Percentiles rank a stretch among this genome's conserved stretches.
Conservation (phyloP, 441 rosid species). For the Erodium texanum region DNA sequence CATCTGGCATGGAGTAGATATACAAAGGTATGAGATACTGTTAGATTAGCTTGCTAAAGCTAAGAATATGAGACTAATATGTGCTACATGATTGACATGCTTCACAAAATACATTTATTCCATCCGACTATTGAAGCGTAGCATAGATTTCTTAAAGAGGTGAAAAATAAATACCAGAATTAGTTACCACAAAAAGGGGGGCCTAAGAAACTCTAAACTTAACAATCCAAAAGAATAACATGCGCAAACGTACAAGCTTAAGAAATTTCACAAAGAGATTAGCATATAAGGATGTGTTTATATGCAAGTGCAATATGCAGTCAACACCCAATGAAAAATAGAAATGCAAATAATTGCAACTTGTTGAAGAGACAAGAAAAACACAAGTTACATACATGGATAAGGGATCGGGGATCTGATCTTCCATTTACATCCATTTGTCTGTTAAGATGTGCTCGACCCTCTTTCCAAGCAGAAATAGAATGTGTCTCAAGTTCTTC, state of each 20-base stretch:
- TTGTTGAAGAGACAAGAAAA: background rate
- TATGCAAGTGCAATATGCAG: background rate
- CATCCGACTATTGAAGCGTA: background rate
- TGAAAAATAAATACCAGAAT: background rate
- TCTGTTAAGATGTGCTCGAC: slow-evolving; percentile 35
- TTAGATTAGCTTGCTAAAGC: background rate
- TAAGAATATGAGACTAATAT: no score
- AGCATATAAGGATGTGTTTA: background rate
- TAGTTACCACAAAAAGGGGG: background rate
- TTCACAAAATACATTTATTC: no score
- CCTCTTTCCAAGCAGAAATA: slow-evolving; percentile 66
- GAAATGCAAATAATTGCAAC: background rate
- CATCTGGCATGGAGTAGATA: background rate
- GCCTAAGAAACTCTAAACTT: background rate
- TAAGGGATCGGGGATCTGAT: slow-evolving; percentile 34
- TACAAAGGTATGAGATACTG: background rate
- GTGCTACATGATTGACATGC: no score
- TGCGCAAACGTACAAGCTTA: background rate
- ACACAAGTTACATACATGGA: slow-evolving; percentile 38
- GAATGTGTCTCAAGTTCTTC: slow-evolving; percentile 63
- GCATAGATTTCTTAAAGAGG: background rate
- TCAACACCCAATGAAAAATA: background rate
- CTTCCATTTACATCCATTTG: slow-evolving; percentile 40
- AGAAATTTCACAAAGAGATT: background rate
- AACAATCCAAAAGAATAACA: background rate